Conservation (phyloP, 2,329 filamentous ascomycete genomes). For the Microcera coccophila region DNA sequence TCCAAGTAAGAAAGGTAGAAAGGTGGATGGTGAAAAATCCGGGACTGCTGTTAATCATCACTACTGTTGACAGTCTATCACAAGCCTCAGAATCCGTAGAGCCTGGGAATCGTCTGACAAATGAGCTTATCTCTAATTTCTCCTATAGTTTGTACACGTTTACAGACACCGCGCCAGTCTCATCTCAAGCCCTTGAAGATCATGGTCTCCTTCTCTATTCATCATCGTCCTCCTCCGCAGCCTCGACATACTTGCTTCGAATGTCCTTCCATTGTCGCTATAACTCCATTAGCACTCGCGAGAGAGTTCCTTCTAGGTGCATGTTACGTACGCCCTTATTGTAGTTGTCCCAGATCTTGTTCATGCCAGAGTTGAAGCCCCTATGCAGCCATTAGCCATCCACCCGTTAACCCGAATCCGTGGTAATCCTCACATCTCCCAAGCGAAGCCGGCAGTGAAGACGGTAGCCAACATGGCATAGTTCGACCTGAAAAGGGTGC, state of each 20-base stretch:
- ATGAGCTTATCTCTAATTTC: slow-evolving; percentile 27
- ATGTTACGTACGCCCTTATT: slow-evolving; percentile 79
- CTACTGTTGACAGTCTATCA: slow-evolving; percentile 8
- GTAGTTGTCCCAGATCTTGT: slow-evolving; percentile 83
- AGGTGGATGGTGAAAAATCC: neutral
- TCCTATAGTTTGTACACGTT: slow-evolving; percentile 33
- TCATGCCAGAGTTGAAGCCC: slow-evolving; percentile 75
- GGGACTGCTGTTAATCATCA: neutral
- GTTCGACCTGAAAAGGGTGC: slow-evolving; percentile 82
- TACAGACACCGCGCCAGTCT: slow-evolving; percentile 27
- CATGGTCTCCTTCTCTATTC: slow-evolving; percentile 19
- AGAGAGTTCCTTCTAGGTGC: neutral
- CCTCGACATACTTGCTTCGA: slow-evolving; percentile 78
- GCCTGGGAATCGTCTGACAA: slow-evolving; percentile 6
- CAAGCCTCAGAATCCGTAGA: neutral
- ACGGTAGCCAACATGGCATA: slow-evolving; percentile 80
- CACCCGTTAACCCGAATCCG: slow-evolving; percentile 15
- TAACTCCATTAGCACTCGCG: slow-evolving; percentile 24
- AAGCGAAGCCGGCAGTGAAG: slow-evolving; percentile 82
- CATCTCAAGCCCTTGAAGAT: slow-evolving; percentile 16
- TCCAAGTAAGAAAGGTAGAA: too few species aligned
- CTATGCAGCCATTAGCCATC: slow-evolving; percentile 48
- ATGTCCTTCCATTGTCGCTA: slow-evolving; percentile 99
- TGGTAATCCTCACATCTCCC: slow-evolving; percentile 73
- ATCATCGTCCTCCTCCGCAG: slow-evolving; percentile 58